These are phyloP conservation scores for Puccinia horiana DNA, from an alignment of 1,284 basidiomycete genomes.

Conservation along the genomic window DNA sequence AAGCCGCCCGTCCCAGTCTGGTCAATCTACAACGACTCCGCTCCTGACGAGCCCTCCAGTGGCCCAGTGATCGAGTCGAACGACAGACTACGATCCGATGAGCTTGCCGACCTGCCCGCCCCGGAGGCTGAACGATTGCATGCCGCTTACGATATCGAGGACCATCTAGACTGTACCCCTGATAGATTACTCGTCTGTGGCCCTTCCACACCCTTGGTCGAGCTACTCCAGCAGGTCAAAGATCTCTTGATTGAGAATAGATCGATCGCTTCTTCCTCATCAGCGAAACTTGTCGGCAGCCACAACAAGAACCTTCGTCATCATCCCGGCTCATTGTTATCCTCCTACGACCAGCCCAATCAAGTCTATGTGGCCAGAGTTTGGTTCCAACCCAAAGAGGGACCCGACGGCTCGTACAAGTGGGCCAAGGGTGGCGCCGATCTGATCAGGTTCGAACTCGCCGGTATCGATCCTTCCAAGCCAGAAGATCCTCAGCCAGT, in stretches of 20 bases:
- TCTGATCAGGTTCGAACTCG: conserved; percentile 37
- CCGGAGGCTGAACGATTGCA: conserved; percentile 40
- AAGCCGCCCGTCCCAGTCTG: conserved; percentile 15
- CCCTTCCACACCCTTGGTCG: conserved; percentile 19
- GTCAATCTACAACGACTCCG: conserved; percentile 1
- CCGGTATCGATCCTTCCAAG: not conserved
- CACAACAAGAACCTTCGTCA: not conserved
- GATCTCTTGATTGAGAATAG: not conserved
- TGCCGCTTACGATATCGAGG: conserved; percentile 48
- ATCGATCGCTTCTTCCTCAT: not conserved
- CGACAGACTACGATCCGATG: conserved; percentile 38
- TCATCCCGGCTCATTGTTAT: not conserved
- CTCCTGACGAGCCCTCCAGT: not conserved
- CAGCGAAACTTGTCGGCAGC: not conserved
- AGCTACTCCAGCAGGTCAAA: conserved; percentile 28
- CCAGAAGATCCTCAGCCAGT: not conserved
- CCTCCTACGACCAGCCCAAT: not conserved
- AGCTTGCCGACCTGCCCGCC: conserved; percentile 43
- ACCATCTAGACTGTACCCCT: conserved; percentile 35
- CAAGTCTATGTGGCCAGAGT: conserved; percentile 41
- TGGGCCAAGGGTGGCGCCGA: conserved; percentile 41
- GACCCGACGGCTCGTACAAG: conserved; percentile 34
- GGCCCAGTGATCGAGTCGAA: conserved; percentile 31
- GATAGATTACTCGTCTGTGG: conserved; percentile 36
- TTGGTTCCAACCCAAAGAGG: conserved; percentile 36